A percentile compares a stretch with the other conserved stretches of the same genome.
Conservation (phyloP, 305 asterid genomes). For the Withania somnifera region DNA sequence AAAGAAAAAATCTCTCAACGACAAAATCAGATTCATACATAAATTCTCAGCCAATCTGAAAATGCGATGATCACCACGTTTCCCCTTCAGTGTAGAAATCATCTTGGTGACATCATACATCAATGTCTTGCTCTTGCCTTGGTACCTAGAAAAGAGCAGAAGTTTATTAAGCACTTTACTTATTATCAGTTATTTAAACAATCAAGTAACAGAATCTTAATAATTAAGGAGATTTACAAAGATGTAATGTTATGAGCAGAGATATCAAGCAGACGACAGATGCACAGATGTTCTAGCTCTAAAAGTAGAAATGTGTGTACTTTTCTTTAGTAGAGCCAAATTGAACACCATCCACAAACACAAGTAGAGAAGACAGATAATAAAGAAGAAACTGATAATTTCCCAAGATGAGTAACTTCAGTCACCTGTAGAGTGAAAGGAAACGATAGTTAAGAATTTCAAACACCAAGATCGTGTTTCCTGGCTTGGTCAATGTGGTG, state of each 20-base stretch:
- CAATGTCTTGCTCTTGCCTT: constrained; percentile 87
- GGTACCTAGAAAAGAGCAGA: constrained; percentile 58
- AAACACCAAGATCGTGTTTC: constrained; percentile 72
- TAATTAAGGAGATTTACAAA: not conserved
- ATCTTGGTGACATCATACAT: constrained; percentile 91
- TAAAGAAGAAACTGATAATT: not conserved
- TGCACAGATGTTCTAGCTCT: not conserved
- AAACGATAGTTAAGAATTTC: constrained; percentile 92
- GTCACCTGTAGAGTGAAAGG: constrained; percentile 88
- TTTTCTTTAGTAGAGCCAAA: not conserved
- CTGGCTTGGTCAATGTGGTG: constrained; percentile 62
- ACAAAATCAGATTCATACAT: constrained; percentile 86
- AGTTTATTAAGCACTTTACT: not conserved
- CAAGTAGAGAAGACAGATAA: not conserved
- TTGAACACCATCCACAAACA: not conserved
- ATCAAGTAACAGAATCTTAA: not conserved
- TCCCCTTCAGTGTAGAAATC: constrained; percentile 74
- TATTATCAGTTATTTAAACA: not conserved
- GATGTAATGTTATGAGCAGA: not conserved
- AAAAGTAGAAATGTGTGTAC: not conserved
- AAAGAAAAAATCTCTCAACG: constrained; percentile 81
- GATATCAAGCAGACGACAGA: not conserved
- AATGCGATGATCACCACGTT: constrained; percentile 94
- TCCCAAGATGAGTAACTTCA: constrained; percentile 4
- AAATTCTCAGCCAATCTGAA: constrained; percentile 92